phyloP scores from a whole-genome alignment of 441 rosid species.

The Brassica balearica region DNA sequence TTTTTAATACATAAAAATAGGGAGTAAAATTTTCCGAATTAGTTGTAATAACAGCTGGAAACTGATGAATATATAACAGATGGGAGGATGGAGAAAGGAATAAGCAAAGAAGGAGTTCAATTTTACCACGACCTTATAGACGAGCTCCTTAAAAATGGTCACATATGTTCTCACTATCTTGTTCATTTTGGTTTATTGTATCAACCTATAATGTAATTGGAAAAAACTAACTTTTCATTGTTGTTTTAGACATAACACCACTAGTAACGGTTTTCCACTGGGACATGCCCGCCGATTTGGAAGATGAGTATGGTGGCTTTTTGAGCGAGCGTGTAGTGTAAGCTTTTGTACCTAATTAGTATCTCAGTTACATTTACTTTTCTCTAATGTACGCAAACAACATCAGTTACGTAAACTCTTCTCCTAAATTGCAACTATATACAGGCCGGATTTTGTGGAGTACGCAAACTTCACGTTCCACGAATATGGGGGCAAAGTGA shows the following conservation, averaged over 20 bases:
- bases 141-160: slow-evolving; percentile 48
- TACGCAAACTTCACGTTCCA: slow-evolving; percentile 48
- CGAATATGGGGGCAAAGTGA: slow-evolving; percentile 54
- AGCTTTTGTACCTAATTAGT: slow-evolving; percentile 20
- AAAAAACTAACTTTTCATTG: slow-evolving; percentile 9
- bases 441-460: slow-evolving; percentile 39
- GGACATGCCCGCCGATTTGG: slow-evolving; percentile 45
- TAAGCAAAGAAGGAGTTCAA: slow-evolving; percentile 48
- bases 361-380: neutral
- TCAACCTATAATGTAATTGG: neutral
- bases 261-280: slow-evolving; percentile 52
- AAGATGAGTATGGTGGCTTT: slow-evolving; percentile 48
- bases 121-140: slow-evolving; percentile 58
- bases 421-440: neutral
- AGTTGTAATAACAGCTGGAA: neutral
- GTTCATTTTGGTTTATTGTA: neutral
- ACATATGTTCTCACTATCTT: neutral
- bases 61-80: slow-evolving; percentile 33
- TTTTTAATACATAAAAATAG: neutral
- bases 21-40: neutral
- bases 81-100: slow-evolving; percentile 52
- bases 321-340: slow-evolving; percentile 44
- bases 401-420: neutral
- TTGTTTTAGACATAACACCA: slow-evolving; percentile 45
- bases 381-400: neutral